Conservation (phyloP, 2,329 filamentous ascomycete species). For the Penicillium sp. region DNA sequence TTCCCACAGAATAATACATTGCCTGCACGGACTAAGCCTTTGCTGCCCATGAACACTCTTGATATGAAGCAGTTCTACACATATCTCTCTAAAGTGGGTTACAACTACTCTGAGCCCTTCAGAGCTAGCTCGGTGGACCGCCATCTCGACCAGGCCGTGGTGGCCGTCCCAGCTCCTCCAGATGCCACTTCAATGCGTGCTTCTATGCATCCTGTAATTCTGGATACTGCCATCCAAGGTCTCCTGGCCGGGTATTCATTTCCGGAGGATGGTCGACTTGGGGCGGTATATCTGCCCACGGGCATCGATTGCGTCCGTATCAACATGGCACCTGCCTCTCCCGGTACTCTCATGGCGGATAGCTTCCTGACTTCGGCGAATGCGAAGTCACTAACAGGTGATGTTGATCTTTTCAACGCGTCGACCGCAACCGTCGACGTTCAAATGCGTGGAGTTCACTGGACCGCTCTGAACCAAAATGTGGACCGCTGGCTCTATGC, state of each 20-base stretch:
- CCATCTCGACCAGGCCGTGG: not conserved
- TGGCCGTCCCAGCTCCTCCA: not conserved
- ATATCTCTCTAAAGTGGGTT: not conserved
- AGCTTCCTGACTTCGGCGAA: too few relatives aligned
- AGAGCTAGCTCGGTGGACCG: not conserved
- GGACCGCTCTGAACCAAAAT: not conserved
- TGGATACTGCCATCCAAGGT: conserved; percentile 21
- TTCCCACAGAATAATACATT: too few relatives aligned
- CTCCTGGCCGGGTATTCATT: conserved; percentile 10
- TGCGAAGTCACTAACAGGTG: too few relatives aligned
- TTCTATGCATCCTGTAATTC: conserved; percentile 16
- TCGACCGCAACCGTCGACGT: too few relatives aligned
- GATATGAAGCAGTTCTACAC: conserved; percentile 4
- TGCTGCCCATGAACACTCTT: not conserved
- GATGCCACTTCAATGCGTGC: not conserved
- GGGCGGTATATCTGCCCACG: conserved; percentile 16
- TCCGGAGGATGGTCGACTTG: conserved; percentile 17
- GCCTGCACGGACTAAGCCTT: not conserved
- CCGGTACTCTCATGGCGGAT: too few relatives aligned
- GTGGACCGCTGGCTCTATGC: too few relatives aligned
- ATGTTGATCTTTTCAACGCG: not conserved
- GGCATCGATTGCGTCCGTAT: conserved; percentile 4
- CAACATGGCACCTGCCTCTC: conserved; percentile 1
- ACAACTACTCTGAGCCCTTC: conserved; percentile 1
- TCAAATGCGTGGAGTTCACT: not conserved